These are phyloP conservation scores for Leishmania tarentolae DNA, from an alignment of 208 protist genomes.

Conservation along the genomic window DNA sequence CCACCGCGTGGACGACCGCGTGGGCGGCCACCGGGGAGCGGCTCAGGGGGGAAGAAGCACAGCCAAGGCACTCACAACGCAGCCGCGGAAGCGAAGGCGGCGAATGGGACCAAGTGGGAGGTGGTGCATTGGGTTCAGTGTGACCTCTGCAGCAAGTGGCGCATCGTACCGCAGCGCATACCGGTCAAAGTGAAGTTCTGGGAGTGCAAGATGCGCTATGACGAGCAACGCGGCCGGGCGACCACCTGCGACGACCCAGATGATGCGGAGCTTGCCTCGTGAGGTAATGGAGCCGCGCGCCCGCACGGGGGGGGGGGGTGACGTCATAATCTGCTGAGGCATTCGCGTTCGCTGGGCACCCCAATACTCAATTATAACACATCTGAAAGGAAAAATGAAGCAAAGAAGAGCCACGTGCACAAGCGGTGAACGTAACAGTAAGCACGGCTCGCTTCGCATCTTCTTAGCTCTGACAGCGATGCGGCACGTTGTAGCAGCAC, in stretches of 20 bases:
- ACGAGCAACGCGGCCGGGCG: constrained; percentile 25
- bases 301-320: background rate
- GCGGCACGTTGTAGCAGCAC: background rate
- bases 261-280: constrained; percentile 50
- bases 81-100: background rate
- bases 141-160: constrained; percentile 82
- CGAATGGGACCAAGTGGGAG: constrained; percentile 21
- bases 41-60: background rate
- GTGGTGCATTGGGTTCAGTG: constrained; percentile 87
- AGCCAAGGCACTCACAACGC: background rate
- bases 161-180: constrained; percentile 65
- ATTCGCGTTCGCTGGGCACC: background rate
- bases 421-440: background rate
- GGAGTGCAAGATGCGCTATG: constrained; percentile 71
- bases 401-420: background rate
- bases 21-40: background rate
- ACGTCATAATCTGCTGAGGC: background rate
- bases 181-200: constrained; percentile 40
- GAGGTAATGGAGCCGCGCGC: background rate
- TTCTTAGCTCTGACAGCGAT: background rate
- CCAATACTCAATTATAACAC: background rate
- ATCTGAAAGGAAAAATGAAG: background rate
- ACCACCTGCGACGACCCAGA: constrained; percentile 74
- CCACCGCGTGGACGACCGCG: background rate
- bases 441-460: background rate